Evolutionary conservation across 768 basidiomycete genomes (phyloP).

Genomic region (Lactarius tabidus): DNA sequence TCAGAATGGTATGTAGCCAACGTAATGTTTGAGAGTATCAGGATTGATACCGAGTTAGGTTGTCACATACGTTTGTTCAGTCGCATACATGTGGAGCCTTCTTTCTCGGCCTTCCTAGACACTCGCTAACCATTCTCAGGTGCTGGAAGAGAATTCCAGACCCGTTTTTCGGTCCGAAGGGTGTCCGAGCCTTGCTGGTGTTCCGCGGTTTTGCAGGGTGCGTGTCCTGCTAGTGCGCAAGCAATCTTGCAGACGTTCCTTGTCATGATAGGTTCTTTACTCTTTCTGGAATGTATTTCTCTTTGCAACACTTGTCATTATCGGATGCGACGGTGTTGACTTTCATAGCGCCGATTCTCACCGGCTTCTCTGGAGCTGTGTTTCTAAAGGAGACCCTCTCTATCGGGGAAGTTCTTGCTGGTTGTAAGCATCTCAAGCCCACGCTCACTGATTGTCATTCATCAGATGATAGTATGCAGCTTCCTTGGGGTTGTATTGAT

Average conservation of each 20-base stretch:
- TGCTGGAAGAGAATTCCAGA: too few relatives aligned
- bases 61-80: too few relatives aligned
- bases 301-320: background rate
- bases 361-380: background rate
- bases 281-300: background rate
- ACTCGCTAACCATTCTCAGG: too few relatives aligned
- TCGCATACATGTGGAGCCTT: too few relatives aligned
- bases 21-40: too few relatives aligned
- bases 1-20: too few relatives aligned
- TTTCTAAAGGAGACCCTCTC: background rate
- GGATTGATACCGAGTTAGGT: too few relatives aligned
- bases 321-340: background rate
- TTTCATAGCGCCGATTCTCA: background rate
- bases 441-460: background rate
- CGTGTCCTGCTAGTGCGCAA: background rate
- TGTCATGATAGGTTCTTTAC: too few relatives aligned
- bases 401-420: background rate
- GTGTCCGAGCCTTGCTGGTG: background rate
- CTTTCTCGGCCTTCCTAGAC: too few relatives aligned
- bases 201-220: too few relatives aligned
- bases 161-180: background rate
- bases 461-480: background rate
- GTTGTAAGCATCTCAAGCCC: background rate
- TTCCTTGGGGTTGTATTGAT: constrained; percentile 37
- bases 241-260: background rate